A percentile compares a stretch with the other conserved stretches of the same genome.
Conservation (phyloP, 2,329 filamentous ascomycete species). For the Colletotrichum sp. region DNA sequence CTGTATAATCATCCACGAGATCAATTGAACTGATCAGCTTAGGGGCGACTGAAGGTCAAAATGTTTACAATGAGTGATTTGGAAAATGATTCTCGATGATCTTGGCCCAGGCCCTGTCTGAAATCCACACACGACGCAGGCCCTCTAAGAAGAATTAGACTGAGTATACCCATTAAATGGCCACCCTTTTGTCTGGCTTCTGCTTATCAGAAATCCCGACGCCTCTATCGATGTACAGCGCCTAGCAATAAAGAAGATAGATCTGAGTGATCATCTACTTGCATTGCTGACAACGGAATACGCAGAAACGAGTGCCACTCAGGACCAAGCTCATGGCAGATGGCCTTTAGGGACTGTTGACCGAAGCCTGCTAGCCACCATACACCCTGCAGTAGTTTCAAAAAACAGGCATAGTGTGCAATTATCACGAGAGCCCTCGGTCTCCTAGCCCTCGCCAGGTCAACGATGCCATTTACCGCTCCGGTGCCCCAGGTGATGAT, state of each 20-base stretch:
- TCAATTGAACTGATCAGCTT: background rate
- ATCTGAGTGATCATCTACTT: background rate
- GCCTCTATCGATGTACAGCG: background rate
- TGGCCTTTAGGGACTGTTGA: background rate
- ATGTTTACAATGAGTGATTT: too few relatives aligned
- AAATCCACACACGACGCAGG: too few relatives aligned
- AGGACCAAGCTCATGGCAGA: background rate
- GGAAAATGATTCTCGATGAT: too few relatives aligned
- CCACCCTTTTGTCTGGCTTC: too few relatives aligned
- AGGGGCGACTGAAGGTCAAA: too few relatives aligned
- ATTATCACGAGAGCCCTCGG: conserved; percentile 56
- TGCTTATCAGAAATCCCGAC: too few relatives aligned
- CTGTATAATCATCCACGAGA: background rate
- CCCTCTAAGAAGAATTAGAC: too few relatives aligned
- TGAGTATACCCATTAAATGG: too few relatives aligned
- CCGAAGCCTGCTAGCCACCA: background rate
- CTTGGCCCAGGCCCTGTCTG: too few relatives aligned
- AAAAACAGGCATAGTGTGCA: conserved; percentile 56
- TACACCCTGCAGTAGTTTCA: conserved; percentile 34
- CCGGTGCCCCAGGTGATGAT: background rate
- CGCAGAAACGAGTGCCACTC: background rate
- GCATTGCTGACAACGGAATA: background rate
- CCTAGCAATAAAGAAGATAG: background rate
- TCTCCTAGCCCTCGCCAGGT: conserved; percentile 42
- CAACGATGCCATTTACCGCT: conserved; percentile 40